A percentile compares a stretch with the other conserved stretches of the same genome.
Evolutionary conservation across 495 filamentous ascomycete genomes (phyloP).

Genomic region (Xylaria acuta): DNA sequence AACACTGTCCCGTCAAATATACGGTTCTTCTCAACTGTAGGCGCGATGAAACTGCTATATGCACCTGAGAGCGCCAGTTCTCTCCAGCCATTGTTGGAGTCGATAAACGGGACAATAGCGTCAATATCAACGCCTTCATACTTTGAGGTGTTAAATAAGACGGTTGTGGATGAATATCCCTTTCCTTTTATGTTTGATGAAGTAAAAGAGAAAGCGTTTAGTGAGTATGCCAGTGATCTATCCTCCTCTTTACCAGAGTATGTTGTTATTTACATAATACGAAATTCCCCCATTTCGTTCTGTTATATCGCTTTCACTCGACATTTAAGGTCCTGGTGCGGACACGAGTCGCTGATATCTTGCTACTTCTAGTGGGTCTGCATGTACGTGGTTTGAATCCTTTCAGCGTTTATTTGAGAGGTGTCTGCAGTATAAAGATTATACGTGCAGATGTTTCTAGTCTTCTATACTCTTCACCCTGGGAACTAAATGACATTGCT

Average conservation of each 20-base stretch:
- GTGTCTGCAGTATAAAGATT: background rate
- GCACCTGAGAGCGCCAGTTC: conserved; percentile 13
- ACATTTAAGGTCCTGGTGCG: background rate
- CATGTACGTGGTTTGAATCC: conserved; percentile 1
- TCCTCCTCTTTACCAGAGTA: background rate
- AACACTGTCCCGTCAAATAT: conserved; percentile 23
- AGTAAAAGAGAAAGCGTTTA: conserved; percentile 31
- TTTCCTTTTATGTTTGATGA: conserved; percentile 35
- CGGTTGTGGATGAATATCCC: conserved; percentile 35
- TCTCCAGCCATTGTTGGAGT: conserved; percentile 13
- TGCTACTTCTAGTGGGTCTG: conserved; percentile 13
- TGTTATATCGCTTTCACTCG: background rate
- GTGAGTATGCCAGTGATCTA: conserved; percentile 4
- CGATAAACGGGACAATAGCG: background rate
- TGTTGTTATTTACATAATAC: background rate
- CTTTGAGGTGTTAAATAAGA: conserved; percentile 27
- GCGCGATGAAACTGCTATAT: conserved; percentile 17
- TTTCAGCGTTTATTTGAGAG: background rate
- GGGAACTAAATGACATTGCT: background rate
- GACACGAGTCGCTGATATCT: conserved; percentile 2
- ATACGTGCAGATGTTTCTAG: background rate
- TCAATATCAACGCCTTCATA: conserved; percentile 22
- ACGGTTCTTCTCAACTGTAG: conserved; percentile 22
- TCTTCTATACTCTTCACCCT: background rate
- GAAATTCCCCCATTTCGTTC: background rate